phyloP scores from a whole-genome alignment of 495 filamentous ascomycete species.

The Aspergillus haitiensis region DNA sequence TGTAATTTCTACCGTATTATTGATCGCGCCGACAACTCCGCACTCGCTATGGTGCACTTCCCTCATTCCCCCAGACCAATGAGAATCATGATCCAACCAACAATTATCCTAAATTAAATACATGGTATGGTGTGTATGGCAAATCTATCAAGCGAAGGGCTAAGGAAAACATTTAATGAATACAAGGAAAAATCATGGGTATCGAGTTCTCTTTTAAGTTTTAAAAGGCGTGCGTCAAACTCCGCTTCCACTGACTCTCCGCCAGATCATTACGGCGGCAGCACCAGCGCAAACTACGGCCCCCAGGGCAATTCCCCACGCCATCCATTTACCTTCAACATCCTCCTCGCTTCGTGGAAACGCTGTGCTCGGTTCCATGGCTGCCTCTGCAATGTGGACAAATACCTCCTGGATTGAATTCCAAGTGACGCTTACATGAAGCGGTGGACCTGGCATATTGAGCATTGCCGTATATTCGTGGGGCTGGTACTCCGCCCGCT shows the following conservation, averaged over 20 bases:
- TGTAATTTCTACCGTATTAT: too few relatives aligned
- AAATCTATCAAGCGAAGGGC: background rate
- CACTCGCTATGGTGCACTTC: too few relatives aligned
- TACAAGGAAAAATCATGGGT: constrained; percentile 15
- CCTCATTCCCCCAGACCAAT: too few relatives aligned
- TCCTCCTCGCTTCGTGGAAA: constrained; percentile 87
- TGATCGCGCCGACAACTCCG: too few relatives aligned
- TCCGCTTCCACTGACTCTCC: constrained; percentile 46
- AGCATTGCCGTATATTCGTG: constrained; percentile 83
- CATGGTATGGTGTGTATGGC: background rate
- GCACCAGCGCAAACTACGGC: constrained; percentile 77
- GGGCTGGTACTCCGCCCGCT: constrained; percentile 85
- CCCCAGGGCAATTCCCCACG: constrained; percentile 80
- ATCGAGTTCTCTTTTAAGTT: constrained; percentile 17
- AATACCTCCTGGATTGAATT: constrained; percentile 87
- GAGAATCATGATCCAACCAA: too few relatives aligned
- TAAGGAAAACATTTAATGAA: background rate
- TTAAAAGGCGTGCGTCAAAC: constrained; percentile 17
- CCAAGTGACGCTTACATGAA: constrained; percentile 95
- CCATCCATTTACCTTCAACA: constrained; percentile 74
- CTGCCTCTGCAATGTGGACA: constrained; percentile 84
- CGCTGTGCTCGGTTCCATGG: constrained; percentile 80
- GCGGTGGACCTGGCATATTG: constrained; percentile 72
- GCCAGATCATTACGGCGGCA: constrained; percentile 79
- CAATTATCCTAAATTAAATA: too few relatives aligned